Evolutionary conservation across 352 stramenopile species (phyloP).

Genomic region (Phytophthora foliorum): DNA sequence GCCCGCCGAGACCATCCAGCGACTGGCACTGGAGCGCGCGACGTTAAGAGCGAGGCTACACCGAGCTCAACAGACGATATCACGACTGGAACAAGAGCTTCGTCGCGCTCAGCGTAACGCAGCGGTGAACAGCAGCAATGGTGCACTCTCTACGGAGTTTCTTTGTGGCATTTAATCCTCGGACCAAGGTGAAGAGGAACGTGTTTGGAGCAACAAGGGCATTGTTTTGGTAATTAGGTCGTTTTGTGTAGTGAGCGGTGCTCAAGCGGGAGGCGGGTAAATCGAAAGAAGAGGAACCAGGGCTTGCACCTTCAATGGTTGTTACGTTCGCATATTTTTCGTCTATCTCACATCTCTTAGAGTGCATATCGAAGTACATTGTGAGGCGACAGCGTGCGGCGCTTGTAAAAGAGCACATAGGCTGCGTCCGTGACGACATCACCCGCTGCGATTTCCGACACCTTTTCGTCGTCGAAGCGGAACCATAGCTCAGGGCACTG

Average conservation of each 20-base stretch:
- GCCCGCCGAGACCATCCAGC: conserved; percentile 59
- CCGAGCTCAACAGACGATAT: conserved; percentile 62
- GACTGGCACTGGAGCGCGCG: conserved; percentile 53
- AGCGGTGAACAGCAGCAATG: conserved; percentile 54
- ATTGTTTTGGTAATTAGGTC: conserved; percentile 17
- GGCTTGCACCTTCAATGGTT: conserved; percentile 21
- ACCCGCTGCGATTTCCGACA: conserved; percentile 71
- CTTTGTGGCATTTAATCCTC: conserved; percentile 65
- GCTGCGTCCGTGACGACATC: conserved; percentile 87
- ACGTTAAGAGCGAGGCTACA: conserved; percentile 59
- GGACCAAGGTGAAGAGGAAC: conserved; percentile 10
- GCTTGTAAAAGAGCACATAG: conserved; percentile 95
- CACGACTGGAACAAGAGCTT: conserved; percentile 68
- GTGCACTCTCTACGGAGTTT: conserved; percentile 60
- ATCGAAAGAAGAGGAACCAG: conserved; percentile 35
- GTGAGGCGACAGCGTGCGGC: conserved; percentile 73
- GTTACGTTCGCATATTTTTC: conserved; percentile 10
- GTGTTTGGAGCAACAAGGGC: conserved; percentile 27
- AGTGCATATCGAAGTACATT: conserved; percentile 78
- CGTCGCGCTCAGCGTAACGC: conserved; percentile 56
- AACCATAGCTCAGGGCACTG: conserved; percentile 77
- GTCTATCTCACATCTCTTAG: conserved; percentile 33
- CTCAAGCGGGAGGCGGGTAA: conserved; percentile 15
- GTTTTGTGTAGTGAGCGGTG: conserved; percentile 15
- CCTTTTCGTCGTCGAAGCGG: conserved; percentile 87